These are phyloP conservation scores for Hawksworthiomyces lignivorus DNA, from an alignment of 2,329 filamentous ascomycete genomes.

Conservation along the genomic window DNA sequence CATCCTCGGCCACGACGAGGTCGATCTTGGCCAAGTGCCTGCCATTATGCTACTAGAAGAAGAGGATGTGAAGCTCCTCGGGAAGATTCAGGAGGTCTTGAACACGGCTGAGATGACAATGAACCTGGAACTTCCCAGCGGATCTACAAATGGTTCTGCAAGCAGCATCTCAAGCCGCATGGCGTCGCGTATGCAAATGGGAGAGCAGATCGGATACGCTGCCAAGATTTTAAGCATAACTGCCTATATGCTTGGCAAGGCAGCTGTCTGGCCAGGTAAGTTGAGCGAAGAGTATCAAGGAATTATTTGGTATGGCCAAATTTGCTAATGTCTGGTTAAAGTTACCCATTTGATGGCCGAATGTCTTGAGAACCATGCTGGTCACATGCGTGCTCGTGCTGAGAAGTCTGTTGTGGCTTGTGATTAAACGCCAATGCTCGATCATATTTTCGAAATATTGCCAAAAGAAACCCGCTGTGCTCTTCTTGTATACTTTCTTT, in stretches of 20 bases:
- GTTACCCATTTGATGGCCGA: constrained; percentile 48
- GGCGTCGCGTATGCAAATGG: constrained; percentile 35
- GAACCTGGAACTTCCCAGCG: constrained; percentile 45
- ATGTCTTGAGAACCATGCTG: constrained; percentile 48
- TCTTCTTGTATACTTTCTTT: too few species aligned
- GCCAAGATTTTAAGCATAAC: constrained; percentile 78
- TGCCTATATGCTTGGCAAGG: constrained; percentile 79
- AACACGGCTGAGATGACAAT: constrained; percentile 73
- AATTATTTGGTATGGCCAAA: neutral
- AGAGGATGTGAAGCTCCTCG: constrained; percentile 78
- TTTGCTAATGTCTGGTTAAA: constrained; percentile 6
- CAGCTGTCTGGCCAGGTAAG: constrained; percentile 87
- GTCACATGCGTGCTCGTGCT: constrained; percentile 42
- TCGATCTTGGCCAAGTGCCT: constrained; percentile 73
- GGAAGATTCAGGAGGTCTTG: constrained; percentile 75
- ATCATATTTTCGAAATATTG: too few species aligned
- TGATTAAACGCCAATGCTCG: too few species aligned
- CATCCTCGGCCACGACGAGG: constrained; percentile 72
- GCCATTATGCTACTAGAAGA: constrained; percentile 86
- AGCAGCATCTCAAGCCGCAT: constrained; percentile 45
- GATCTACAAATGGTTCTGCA: constrained; percentile 22
- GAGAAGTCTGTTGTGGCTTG: constrained; percentile 40
- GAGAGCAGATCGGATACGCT: constrained; percentile 66
- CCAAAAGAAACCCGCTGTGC: too few species aligned
- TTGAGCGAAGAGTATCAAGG: constrained; percentile 14